Conservation (phyloP, 2,329 filamentous ascomycete species). For the Nemania sp. region DNA sequence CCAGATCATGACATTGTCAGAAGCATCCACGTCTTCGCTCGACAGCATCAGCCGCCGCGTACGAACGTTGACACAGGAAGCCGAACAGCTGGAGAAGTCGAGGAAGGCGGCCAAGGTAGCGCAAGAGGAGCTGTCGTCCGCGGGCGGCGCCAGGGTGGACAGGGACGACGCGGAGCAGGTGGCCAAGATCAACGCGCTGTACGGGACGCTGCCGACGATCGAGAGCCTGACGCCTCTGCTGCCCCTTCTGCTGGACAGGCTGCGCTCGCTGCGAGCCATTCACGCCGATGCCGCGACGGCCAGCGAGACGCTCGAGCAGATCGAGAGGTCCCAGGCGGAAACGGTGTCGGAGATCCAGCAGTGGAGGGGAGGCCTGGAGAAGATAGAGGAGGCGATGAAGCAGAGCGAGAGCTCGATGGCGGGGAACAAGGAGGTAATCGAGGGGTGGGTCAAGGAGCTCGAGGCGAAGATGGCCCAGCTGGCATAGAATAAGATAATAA, state of each 20-base stretch:
- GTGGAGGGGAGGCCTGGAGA: conserved; percentile 81
- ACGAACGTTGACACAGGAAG: conserved; percentile 71
- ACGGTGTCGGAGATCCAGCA: conserved; percentile 82
- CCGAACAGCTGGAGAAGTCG: conserved; percentile 70
- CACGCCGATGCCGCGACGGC: conserved; percentile 87
- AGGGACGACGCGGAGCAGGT: conserved; percentile 69
- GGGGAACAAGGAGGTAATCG: conserved; percentile 82
- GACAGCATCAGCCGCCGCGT: conserved; percentile 74
- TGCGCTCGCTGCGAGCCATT: conserved; percentile 81
- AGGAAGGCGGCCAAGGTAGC: conserved; percentile 65
- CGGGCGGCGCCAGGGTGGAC: conserved; percentile 49
- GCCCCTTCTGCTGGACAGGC: conserved; percentile 80
- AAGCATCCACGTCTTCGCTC: conserved; percentile 72
- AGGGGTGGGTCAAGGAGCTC: conserved; percentile 85
- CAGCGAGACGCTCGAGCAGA: conserved; percentile 72
- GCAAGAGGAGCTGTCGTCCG: conserved; percentile 60
- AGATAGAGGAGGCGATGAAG: conserved; percentile 75
- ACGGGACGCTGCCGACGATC: conserved; percentile 85
- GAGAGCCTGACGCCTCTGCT: conserved; percentile 84
- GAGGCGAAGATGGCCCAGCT: conserved; percentile 74
- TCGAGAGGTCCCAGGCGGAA: conserved; percentile 80
- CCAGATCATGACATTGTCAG: conserved; percentile 75
- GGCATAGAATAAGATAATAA: conserved; percentile 41
- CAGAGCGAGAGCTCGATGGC: conserved; percentile 72
- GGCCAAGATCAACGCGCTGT: conserved; percentile 88